Evolutionary conservation across 2,329 filamentous ascomycete species (phyloP).

Genomic region (Alternaria consortialis): DNA sequence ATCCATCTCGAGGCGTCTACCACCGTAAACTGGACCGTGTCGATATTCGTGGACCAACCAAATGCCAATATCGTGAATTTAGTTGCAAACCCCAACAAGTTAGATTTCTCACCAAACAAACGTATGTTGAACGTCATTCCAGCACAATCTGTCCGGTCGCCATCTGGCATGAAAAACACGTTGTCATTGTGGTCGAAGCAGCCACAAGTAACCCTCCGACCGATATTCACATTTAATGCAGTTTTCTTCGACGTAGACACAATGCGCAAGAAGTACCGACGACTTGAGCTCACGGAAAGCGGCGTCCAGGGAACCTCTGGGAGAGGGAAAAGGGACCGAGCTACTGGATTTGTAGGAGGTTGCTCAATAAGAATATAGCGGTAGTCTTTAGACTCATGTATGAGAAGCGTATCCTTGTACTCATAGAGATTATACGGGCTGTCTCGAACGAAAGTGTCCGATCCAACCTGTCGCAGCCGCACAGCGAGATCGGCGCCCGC

Average conservation of each 20-base stretch:
- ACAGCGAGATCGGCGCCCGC: background rate
- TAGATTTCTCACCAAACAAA: too few relatives aligned
- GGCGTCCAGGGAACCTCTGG: background rate
- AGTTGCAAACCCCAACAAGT: too few relatives aligned
- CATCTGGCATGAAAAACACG: background rate
- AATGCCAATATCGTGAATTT: background rate
- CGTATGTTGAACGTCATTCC: too few relatives aligned
- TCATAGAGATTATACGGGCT: background rate
- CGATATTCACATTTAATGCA: too few relatives aligned
- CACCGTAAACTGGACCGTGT: background rate
- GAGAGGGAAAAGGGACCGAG: background rate
- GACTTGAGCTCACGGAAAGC: background rate
- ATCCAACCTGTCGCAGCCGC: background rate
- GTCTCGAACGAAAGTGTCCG: background rate
- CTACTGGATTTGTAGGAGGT: background rate
- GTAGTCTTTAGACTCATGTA: background rate
- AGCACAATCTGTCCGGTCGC: background rate
- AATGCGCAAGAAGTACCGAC: background rate
- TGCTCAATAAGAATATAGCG: background rate
- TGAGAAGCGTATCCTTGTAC: background rate
- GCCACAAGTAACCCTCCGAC: too few relatives aligned
- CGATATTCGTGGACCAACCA: background rate
- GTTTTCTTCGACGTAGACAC: background rate
- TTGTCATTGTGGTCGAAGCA: background rate
- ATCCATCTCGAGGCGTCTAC: too few relatives aligned